A percentile compares a stretch with the other conserved stretches of the same genome.
Evolutionary conservation across 805 yeast species (phyloP).

Genomic region (Candida khao-thaluensis): DNA sequence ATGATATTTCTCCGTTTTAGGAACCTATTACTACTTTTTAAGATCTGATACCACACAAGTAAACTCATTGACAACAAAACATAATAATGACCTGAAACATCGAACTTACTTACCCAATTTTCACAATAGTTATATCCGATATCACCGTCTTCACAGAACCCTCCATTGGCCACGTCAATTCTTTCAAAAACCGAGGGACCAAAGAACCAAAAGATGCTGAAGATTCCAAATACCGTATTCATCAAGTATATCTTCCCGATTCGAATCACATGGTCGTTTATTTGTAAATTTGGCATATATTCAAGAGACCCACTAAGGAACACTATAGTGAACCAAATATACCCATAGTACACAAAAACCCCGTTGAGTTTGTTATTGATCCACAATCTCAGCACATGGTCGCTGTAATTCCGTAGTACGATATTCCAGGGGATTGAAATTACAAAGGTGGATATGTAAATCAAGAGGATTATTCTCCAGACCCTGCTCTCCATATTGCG

Average conservation of each 20-base stretch:
- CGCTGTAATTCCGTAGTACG: slow-evolving; percentile 14
- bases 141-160: slow-evolving; percentile 27
- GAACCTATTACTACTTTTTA: slow-evolving; percentile 1
- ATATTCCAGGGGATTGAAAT: slow-evolving; percentile 24
- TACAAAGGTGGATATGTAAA: slow-evolving; percentile 16
- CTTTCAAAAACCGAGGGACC: slow-evolving; percentile 35
- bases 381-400: slow-evolving; percentile 15
- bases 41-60: slow-evolving; percentile 9
- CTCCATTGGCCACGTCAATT: slow-evolving; percentile 36
- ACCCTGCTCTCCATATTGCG: slow-evolving; percentile 4
- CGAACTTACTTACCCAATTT: slow-evolving; percentile 51
- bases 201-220: slow-evolving; percentile 29
- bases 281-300: not conserved
- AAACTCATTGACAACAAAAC: slow-evolving; percentile 44
- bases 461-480: slow-evolving; percentile 6
- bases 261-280: slow-evolving; percentile 1
- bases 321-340: slow-evolving; percentile 27
- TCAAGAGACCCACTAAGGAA: slow-evolving; percentile 4
- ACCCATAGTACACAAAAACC: slow-evolving; percentile 28
- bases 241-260: slow-evolving; percentile 1
- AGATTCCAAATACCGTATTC: slow-evolving; percentile 4
- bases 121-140: slow-evolving; percentile 8
- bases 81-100: slow-evolving; percentile 54
- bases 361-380: slow-evolving; percentile 18
- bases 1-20: not conserved